A percentile compares a stretch with the other conserved stretches of the same genome.
These are phyloP conservation scores for Xylaria telfairii DNA, from an alignment of 495 filamentous ascomycete genomes.

Conservation along the genomic window DNA sequence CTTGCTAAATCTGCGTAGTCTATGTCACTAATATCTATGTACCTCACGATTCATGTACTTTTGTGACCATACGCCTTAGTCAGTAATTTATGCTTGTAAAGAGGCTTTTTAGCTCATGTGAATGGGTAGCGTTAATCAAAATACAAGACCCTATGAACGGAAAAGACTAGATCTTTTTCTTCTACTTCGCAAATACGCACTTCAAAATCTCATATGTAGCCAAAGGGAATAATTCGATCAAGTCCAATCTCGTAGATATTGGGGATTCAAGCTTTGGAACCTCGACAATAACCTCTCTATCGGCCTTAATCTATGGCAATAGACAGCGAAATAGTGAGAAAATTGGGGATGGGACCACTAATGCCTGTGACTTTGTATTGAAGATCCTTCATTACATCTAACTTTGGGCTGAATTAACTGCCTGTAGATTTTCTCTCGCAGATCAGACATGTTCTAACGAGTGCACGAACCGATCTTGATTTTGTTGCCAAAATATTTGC, in stretches of 20 bases:
- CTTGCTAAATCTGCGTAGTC: constrained; percentile 42
- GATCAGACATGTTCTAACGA: constrained; percentile 62
- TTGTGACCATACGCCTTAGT: constrained; percentile 60
- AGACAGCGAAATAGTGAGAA: neutral
- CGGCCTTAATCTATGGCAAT: constrained; percentile 50
- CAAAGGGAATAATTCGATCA: constrained; percentile 70
- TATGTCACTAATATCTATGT: constrained; percentile 66
- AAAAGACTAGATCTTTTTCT: no score
- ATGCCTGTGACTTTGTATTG: constrained; percentile 57
- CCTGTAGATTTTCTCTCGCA: constrained; percentile 67
- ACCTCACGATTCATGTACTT: constrained; percentile 65
- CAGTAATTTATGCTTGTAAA: constrained; percentile 60
- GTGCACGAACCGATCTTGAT: constrained; percentile 73
- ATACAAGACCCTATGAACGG: constrained; percentile 61
- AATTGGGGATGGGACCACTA: constrained; percentile 19
- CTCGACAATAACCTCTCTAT: constrained; percentile 62
- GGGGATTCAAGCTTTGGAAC: constrained; percentile 68
- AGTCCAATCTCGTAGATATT: constrained; percentile 69
- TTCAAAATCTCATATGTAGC: constrained; percentile 59
- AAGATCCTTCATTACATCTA: constrained; percentile 58
- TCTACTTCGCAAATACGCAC: neutral
- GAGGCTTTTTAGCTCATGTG: constrained; percentile 55
- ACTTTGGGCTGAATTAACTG: constrained; percentile 62
- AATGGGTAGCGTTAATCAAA: constrained; percentile 63
- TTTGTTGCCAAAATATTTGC: constrained; percentile 70